Conservation (phyloP, 2,329 filamentous ascomycete genomes). For the Cytospora piceae region DNA sequence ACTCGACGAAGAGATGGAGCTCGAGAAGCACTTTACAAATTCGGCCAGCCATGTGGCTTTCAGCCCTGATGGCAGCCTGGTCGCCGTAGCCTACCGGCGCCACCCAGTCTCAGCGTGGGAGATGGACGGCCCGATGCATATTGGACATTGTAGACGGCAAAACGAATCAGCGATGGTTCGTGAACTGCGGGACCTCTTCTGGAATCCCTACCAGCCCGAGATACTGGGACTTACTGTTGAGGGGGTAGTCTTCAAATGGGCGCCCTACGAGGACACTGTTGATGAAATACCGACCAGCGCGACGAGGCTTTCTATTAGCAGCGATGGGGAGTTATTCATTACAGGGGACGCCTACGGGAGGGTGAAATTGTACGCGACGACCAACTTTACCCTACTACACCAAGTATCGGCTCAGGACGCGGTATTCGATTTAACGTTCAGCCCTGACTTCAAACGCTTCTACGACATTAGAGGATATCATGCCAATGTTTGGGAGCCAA, state of each 20-base stretch:
- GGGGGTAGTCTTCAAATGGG: constrained; percentile 7
- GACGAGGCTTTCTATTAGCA: background rate
- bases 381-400: background rate
- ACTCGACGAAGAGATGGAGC: background rate
- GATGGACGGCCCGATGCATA: background rate
- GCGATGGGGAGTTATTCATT: constrained; percentile 3
- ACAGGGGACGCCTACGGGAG: background rate
- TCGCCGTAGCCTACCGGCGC: constrained; percentile 1
- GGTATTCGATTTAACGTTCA: background rate
- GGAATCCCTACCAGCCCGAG: constrained; percentile 6
- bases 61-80: background rate
- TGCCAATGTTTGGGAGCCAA: background rate
- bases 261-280: background rate
- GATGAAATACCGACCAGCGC: background rate
- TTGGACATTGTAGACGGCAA: background rate
- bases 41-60: constrained; percentile 7
- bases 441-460: constrained; percentile 2
- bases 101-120: constrained; percentile 6
- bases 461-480: constrained; percentile 7
- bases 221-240: constrained; percentile 1
- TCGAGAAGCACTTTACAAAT: constrained; percentile 12
- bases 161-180: background rate
- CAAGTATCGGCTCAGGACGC: constrained; percentile 1
- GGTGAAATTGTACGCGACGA: background rate
- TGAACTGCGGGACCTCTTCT: constrained; percentile 2